A percentile compares a stretch with the other conserved stretches of the same genome.
Conservation (phyloP, 495 filamentous ascomycete species). For the Gamarada debralockiae region DNA sequence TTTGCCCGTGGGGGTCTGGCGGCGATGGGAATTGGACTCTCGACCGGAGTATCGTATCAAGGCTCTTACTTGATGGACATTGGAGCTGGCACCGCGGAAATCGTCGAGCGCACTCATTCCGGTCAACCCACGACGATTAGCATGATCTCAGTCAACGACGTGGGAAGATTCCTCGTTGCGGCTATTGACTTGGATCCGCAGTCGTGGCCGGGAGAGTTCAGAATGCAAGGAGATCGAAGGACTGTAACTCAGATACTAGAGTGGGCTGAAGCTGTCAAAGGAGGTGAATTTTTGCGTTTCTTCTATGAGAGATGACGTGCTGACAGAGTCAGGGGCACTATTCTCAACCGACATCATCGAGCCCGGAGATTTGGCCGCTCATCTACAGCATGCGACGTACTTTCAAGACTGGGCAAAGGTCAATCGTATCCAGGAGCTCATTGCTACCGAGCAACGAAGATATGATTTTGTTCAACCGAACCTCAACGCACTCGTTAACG, state of each 20-base stretch:
- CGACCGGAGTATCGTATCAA: constrained; percentile 43
- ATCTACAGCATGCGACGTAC: constrained; percentile 21
- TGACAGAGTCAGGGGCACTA: constrained; percentile 8
- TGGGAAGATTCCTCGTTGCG: constrained; percentile 60
- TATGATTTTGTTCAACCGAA: constrained; percentile 43
- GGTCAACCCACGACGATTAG: constrained; percentile 51
- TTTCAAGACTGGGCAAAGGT: constrained; percentile 18
- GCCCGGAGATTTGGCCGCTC: constrained; percentile 13
- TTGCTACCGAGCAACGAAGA: constrained; percentile 43
- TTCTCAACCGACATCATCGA: constrained; percentile 17
- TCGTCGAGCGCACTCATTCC: constrained; percentile 45
- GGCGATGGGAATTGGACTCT: constrained; percentile 47
- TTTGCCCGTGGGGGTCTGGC: constrained; percentile 62
- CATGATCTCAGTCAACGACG: constrained; percentile 64
- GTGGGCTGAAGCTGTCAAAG: constrained; percentile 19
- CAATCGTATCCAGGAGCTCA: constrained; percentile 31
- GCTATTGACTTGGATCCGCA: constrained; percentile 55
- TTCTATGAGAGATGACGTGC: not conserved
- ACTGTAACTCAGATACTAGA: constrained; percentile 45
- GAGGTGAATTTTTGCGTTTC: constrained; percentile 11
- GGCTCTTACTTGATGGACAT: constrained; percentile 64
- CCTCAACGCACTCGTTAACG: constrained; percentile 36
- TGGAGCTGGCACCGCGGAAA: constrained; percentile 48
- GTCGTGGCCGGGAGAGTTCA: constrained; percentile 63
- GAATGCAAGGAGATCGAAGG: constrained; percentile 59